Base-by-base conservation (phyloP, 1,284 basidiomycete genomes). In the Takashimella tepidaria region DNA sequence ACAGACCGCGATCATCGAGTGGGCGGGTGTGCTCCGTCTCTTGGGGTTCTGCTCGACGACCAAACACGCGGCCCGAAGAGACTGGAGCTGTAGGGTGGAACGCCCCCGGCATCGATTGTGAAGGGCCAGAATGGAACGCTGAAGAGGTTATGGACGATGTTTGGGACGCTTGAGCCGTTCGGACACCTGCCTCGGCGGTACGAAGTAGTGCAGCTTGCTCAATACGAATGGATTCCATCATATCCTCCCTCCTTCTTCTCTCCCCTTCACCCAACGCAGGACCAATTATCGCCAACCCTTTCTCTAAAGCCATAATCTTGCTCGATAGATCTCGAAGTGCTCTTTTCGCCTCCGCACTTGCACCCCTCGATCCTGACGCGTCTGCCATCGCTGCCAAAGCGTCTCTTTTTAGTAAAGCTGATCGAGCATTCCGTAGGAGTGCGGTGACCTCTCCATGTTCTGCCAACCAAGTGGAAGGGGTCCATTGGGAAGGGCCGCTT, bases 1-100 rank as follows among this genome's bases (percentile, higher is more conserved):
- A 69, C 25, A 98, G 70, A 3, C 89, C 89, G 16, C 81, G 78
- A 64, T 92, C 83, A 69, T 95, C 92, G 67, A 97, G 77, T 1
- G 90, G 88, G 4, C 93, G 82, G 2, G 95, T 98, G 62, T 82
- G 77, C 47, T 85, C 83, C 12, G 92, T 95, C 70, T 98, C 95
- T 70, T 84, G 79, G 1, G 87, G 84, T 45, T 80, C 74, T 44
- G 69, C 67, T 12, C 77, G 72, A 24, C 58, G 51, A 10, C 90
- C 90, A 71, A 93, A 92, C n/a, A 91, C 85, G 51, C 89, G 80
- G 12, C 76, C 65, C 25, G 73, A 61, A n/a, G n/a, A n/a, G n/a
- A n/a, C n/a, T 49, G 69, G 50, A 24, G 66, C 62, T 20, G 73
- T 37, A 10, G 48, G 44, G 42, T 45, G 27, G 41, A 20, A 42